These are phyloP conservation scores for Suillus sp. DNA, from an alignment of 768 basidiomycete species.

Conservation along the genomic window DNA sequence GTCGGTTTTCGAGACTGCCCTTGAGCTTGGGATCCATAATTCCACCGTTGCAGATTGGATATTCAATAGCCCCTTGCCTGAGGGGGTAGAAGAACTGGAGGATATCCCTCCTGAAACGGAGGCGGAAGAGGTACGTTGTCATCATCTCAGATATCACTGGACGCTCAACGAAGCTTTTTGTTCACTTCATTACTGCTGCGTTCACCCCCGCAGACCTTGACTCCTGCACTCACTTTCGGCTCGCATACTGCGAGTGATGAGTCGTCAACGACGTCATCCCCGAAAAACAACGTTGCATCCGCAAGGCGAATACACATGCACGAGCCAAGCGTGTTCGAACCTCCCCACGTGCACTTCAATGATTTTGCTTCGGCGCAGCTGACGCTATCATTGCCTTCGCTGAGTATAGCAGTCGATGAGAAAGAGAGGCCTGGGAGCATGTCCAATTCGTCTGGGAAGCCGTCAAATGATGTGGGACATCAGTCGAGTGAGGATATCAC, in stretches of 20 bases:
- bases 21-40: slow-evolving; percentile 65
- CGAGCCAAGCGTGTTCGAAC: slow-evolving; percentile 32
- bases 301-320: slow-evolving; percentile 28
- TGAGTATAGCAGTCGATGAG: slow-evolving; percentile 2
- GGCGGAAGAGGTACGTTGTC: slow-evolving; percentile 33
- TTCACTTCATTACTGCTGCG: slow-evolving; percentile 8
- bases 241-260: slow-evolving; percentile 48
- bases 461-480: slow-evolving; percentile 17
- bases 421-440: not conserved
- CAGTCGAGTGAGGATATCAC: slow-evolving; percentile 28
- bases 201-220: slow-evolving; percentile 22
- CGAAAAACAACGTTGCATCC: slow-evolving; percentile 22
- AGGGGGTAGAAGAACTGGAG: slow-evolving; percentile 53
- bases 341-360: slow-evolving; percentile 33
- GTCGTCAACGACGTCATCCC: slow-evolving; percentile 36
- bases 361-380: slow-evolving; percentile 35
- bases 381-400: slow-evolving; percentile 28
- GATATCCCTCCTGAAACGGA: slow-evolving; percentile 21
- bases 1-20: slow-evolving; percentile 72
- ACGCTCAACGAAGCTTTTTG: not conserved
- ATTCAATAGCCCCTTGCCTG: slow-evolving; percentile 61
- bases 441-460: slow-evolving; percentile 9
- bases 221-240: slow-evolving; percentile 41
- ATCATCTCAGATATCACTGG: not conserved
- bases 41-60: slow-evolving; percentile 70